phyloP scores from a whole-genome alignment of 2,329 filamentous ascomycete genomes.

The Fusarium falciforme region DNA sequence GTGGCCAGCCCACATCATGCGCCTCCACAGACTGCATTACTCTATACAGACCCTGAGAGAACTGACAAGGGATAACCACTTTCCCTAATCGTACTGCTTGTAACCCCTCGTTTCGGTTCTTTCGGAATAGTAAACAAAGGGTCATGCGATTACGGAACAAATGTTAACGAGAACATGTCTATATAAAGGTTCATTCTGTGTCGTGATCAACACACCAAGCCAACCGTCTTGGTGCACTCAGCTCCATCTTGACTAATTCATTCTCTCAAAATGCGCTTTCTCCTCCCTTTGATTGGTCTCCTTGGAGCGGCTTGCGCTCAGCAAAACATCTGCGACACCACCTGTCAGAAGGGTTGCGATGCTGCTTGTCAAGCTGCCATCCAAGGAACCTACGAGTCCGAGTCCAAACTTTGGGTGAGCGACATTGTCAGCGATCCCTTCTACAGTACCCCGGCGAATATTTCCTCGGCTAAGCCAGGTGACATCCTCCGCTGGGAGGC shows the following conservation, averaged over 20 bases:
- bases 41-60: not conserved
- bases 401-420: constrained; percentile 7
- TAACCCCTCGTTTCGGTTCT: not conserved
- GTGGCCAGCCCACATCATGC: not conserved
- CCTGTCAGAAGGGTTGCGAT: not conserved
- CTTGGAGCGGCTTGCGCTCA: not conserved
- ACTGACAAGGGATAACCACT: not conserved
- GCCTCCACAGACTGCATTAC: not conserved
- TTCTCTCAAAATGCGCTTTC: not conserved
- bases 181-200: not conserved
- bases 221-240: not conserved
- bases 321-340: not conserved
- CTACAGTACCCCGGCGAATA: not conserved
- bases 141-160: not conserved
- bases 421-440: constrained; percentile 3
- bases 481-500: constrained; percentile 5
- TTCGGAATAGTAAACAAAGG: not conserved
- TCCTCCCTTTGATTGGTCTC: not conserved
- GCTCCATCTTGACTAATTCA: not conserved
- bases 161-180: not conserved
- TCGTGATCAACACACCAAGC: not conserved
- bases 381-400: not conserved
- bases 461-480: not conserved
- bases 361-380: not conserved
- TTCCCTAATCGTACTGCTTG: not conserved